Percentiles rank a stretch among this genome's conserved stretches.
Evolutionary conservation across 1,139 yeast genomes (phyloP).

Genomic region (Pichia sp.): DNA sequence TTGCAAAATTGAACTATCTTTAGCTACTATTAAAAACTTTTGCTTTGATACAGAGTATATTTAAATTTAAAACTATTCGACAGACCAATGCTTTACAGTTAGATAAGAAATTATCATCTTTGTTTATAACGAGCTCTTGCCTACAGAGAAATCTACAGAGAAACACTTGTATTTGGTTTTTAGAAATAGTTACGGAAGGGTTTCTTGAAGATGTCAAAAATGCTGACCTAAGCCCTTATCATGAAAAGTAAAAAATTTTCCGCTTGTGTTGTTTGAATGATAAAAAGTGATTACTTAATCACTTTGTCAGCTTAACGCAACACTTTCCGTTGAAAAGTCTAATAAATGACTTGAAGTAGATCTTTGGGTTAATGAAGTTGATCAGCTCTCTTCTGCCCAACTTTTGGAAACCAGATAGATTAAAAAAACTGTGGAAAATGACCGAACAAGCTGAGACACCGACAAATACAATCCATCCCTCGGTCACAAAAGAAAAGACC

Average conservation of each 20-base stretch:
- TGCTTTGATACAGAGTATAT: too few species aligned
- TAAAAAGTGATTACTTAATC: not conserved
- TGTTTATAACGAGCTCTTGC: too few species aligned
- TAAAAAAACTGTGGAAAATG: not conserved
- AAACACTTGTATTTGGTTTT: not conserved
- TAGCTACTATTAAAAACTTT: too few species aligned
- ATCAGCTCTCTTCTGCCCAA: not conserved
- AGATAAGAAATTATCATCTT: too few species aligned
- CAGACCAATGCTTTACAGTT: too few species aligned
- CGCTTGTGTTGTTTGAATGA: not conserved
- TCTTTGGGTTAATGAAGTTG: not conserved
- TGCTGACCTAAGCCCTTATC: not conserved
- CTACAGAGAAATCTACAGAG: not conserved
- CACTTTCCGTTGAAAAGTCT: not conserved
- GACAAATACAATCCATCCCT: not conserved
- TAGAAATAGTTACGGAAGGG: not conserved
- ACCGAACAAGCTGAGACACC: not conserved
- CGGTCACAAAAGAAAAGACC: not conserved
- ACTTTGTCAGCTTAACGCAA: not conserved
- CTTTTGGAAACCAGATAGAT: not conserved
- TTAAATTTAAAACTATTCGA: too few species aligned
- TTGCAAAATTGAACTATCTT: too few species aligned
- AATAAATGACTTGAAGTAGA: too few species aligned
- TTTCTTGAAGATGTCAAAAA: not conserved
- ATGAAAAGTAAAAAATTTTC: not conserved